Conservation (phyloP, 352 stramenopile genomes). For the Phytopythium chamaehyphon region DNA sequence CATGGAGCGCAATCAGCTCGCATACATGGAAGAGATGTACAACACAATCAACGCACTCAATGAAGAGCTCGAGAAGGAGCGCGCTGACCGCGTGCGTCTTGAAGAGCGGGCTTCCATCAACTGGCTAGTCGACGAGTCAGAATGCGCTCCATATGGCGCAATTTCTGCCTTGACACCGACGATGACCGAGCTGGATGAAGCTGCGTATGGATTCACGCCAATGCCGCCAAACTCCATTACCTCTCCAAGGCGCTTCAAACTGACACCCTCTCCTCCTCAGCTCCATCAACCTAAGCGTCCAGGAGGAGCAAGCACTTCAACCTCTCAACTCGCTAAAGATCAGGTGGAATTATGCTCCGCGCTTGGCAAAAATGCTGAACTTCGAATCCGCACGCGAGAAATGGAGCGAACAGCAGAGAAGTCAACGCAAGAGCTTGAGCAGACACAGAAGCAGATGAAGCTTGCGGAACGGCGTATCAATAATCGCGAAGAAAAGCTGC, state of each 20-base stretch:
- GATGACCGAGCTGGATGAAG: conserved; percentile 13
- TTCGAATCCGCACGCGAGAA: conserved; percentile 49
- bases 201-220: conserved; percentile 3
- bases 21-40: conserved; percentile 76
- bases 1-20: conserved; percentile 37
- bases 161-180: conserved; percentile 6
- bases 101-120: conserved; percentile 11
- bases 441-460: conserved; percentile 60
- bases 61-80: conserved; percentile 41
- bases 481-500: conserved; percentile 63
- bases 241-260: not conserved
- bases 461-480: conserved; percentile 44
- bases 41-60: conserved; percentile 48
- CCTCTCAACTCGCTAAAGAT: conserved; percentile 23
- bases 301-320: not conserved
- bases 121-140: conserved; percentile 12
- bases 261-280: conserved; percentile 2
- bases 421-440: conserved; percentile 34
- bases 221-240: conserved; percentile 1
- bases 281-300: conserved; percentile 12
- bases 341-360: conserved; percentile 55
- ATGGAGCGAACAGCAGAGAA: conserved; percentile 50
- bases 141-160: conserved; percentile 18
- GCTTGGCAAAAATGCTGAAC: conserved; percentile 60
- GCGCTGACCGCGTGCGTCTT: conserved; percentile 16